Evolutionary conservation across 1,284 basidiomycete species (phyloP), one percentile per base, ranked within the genome.

Genomic region (Puccinia polysora): DNA sequence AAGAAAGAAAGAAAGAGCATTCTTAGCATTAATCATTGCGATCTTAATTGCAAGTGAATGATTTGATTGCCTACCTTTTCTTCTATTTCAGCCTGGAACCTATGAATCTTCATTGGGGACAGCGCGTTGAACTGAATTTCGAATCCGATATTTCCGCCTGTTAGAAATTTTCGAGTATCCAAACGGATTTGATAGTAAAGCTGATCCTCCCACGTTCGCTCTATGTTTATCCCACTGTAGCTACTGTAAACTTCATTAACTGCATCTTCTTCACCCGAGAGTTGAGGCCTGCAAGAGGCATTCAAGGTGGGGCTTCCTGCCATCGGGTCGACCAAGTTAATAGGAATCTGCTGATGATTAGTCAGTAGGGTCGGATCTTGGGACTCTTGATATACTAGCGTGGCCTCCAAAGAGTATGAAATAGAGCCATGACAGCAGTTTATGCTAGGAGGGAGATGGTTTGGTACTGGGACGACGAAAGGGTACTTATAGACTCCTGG

Each of bases 101-200:
- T 59, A 23, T 59, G 43, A 59, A 59, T 59, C 28, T 59, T 59
- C 36, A 59, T 59, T 4, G 36, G 36, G 7, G 56, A 59, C 36
- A 59, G 56, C 18, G 56, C 36, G 43, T 59, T 59, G 56, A 59
- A 59, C 36, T 59, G 56, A 25, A 59, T 59, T 59, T 59, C 56
- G 14, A 59, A 59, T n/a, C 34, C 36, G 36, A 59, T 59, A 10
- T 59, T 59, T 40, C 56, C 56, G 20, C 56, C 56, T 34, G 43
- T 25, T 38, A 59, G 7, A 25, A 59, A 59, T 40, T 59, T 59
- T 38, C 56, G 38, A 23, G 32, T 59, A 59, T 59, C 56, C 56
- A 59, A 40, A 4, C 56, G 56, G 20, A 59, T 59, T 40, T 59
- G 56, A 25, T 59, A 59, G 36, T 59, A 59, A 25, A 59, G 56